Percentiles rank a stretch among this genome's conserved stretches.
These are phyloP conservation scores for Pseudozyma hubeiensis DNA, from an alignment of 1,284 basidiomycete genomes.

Conservation along the genomic window DNA sequence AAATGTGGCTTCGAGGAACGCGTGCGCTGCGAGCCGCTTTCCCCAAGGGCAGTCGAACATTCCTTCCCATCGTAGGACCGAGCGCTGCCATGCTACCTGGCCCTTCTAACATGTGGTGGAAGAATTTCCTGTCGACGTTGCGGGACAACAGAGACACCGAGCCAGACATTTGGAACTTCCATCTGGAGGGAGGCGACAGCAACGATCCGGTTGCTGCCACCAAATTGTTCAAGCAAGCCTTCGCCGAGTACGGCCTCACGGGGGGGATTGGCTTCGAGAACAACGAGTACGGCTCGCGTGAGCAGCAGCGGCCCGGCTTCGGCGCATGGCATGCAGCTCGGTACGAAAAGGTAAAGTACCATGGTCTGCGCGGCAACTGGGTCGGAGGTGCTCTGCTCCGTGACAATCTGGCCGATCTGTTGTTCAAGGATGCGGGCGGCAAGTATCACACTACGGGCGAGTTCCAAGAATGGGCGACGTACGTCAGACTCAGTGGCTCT, in stretches of 20 bases:
- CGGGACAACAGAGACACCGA: slow-evolving; percentile 5
- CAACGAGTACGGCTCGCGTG: slow-evolving; percentile 20
- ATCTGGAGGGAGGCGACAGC: slow-evolving; percentile 10
- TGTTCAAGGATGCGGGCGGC: slow-evolving; percentile 11
- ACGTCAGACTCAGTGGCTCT: neutral
- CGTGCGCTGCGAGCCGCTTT: slow-evolving; percentile 12
- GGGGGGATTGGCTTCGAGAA: slow-evolving; percentile 18
- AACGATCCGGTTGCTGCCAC: slow-evolving; percentile 18
- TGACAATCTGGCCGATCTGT: slow-evolving; percentile 15
- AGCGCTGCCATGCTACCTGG: too few species aligned
- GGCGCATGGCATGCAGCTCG: slow-evolving; percentile 13
- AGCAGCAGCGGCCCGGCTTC: slow-evolving; percentile 15
- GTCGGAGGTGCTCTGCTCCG: slow-evolving; percentile 2
- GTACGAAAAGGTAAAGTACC: slow-evolving; percentile 15
- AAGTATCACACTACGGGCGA: slow-evolving; percentile 10
- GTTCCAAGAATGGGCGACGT: slow-evolving; percentile 7
- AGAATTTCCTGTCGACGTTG: slow-evolving; percentile 6
- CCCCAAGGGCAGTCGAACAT: neutral
- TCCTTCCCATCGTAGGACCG: slow-evolving; percentile 5
- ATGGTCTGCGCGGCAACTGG: slow-evolving; percentile 21
- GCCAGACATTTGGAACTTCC: slow-evolving; percentile 23
- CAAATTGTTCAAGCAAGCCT: neutral
- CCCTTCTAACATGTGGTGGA: slow-evolving; percentile 10
- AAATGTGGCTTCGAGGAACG: neutral
- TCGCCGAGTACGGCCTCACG: slow-evolving; percentile 8